A percentile compares a stretch with the other conserved stretches of the same genome.
Evolutionary conservation across 169 alveolate species (phyloP).

Genomic region (Babesia ovis): DNA sequence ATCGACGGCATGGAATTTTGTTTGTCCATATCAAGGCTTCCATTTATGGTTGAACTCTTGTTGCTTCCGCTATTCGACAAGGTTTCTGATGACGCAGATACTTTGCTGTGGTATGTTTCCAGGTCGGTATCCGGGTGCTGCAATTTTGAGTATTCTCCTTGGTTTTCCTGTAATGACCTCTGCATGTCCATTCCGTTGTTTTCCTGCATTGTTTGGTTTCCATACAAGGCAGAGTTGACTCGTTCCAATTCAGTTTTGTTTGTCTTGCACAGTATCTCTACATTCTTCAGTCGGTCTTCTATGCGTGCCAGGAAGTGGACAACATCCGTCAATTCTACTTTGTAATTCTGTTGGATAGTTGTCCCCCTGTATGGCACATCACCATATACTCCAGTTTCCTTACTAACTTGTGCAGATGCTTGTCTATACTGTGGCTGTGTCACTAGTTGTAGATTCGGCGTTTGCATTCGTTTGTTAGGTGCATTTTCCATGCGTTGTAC

Average conservation of each 20-base stretch:
- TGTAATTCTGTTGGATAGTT: neutral
- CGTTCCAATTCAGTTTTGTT: neutral
- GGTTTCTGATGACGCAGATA: neutral
- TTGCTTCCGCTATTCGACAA: neutral
- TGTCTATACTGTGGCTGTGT: slow-evolving; percentile 12
- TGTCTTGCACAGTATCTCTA: neutral
- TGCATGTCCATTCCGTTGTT: neutral
- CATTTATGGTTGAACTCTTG: neutral
- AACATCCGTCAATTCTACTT: neutral
- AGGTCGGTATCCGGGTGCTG: neutral
- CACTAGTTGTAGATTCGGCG: slow-evolving; percentile 18
- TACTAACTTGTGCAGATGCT: slow-evolving; percentile 14
- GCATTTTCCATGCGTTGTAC: slow-evolving; percentile 2
- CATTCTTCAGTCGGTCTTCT: neutral
- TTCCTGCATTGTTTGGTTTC: neutral
- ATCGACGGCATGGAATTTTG: neutral
- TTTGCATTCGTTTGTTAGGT: neutral
- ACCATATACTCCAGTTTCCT: neutral
- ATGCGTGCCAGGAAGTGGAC: neutral
- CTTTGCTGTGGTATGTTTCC: neutral
- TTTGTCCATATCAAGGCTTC: no score
- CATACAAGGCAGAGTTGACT: neutral
- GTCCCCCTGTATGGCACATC: neutral
- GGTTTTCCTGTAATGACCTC: neutral
- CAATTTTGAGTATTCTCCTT: neutral